These are phyloP conservation scores for Backusella tuberculispora DNA, from an alignment of 192 early-diverging fungal genomes.

Conservation along the genomic window DNA sequence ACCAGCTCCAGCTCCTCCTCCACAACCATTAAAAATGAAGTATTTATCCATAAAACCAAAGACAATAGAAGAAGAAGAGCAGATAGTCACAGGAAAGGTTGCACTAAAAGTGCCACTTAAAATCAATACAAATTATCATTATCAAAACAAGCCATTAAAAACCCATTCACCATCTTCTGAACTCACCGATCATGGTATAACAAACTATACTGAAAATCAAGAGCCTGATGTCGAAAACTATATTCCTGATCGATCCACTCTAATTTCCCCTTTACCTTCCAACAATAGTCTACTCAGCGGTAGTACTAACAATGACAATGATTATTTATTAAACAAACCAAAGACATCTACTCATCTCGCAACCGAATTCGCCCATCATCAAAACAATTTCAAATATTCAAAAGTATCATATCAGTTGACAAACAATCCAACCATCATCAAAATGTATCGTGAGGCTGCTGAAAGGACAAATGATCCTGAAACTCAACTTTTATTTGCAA, in stretches of 20 bases:
- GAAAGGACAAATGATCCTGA: slow-evolving; percentile 74
- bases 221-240: neutral
- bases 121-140: neutral
- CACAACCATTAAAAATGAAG: neutral
- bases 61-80: neutral
- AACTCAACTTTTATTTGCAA: slow-evolving; percentile 76
- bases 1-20: neutral
- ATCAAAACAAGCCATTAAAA: neutral
- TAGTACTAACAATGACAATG: no score
- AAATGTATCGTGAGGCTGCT: slow-evolving; percentile 74
- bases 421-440: slow-evolving; percentile 39
- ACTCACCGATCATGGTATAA: no score
- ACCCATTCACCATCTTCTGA: neutral
- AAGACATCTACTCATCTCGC: neutral
- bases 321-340: neutral
- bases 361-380: neutral
- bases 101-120: neutral
- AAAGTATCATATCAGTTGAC: slow-evolving; percentile 28
- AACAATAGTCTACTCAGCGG: neutral
- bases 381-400: slow-evolving; percentile 21
- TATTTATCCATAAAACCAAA: neutral
- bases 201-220: neutral
- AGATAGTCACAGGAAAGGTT: no score
- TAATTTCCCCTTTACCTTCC: neutral
- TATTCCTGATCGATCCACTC: neutral